phyloP scores from a whole-genome alignment of 2,329 filamentous ascomycete species.

The Madurella mycetomatis region DNA sequence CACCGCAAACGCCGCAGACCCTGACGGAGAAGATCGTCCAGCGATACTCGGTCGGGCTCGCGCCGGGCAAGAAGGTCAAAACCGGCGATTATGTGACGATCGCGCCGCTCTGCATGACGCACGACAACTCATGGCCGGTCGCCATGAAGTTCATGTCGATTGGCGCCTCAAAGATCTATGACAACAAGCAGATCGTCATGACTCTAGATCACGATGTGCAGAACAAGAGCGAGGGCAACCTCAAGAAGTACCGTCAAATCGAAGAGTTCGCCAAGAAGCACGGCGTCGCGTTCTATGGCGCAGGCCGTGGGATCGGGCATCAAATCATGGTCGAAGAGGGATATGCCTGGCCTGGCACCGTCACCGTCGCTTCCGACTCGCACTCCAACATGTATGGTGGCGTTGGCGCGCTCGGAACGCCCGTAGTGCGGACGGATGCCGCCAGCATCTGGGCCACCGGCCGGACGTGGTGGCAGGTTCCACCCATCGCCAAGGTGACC shows the following conservation, averaged over 20 bases:
- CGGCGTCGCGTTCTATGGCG: constrained; percentile 71
- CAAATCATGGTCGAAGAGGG: constrained; percentile 90
- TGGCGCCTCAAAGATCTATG: constrained; percentile 67
- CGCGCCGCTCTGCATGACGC: constrained; percentile 73
- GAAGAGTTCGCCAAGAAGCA: constrained; percentile 76
- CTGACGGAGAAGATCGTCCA: constrained; percentile 93
- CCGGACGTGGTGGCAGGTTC: constrained; percentile 82
- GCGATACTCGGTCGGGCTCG: constrained; percentile 68
- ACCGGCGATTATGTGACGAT: constrained; percentile 82
- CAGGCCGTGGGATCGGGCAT: constrained; percentile 79
- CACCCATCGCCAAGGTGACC: constrained; percentile 75
- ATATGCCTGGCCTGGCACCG: constrained; percentile 75
- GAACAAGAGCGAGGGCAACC: constrained; percentile 71
- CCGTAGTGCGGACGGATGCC: constrained; percentile 83
- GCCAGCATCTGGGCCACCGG: constrained; percentile 81
- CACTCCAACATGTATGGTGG: constrained; percentile 85
- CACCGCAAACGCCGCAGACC: constrained; percentile 57
- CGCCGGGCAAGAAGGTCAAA: constrained; percentile 68
- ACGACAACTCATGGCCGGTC: constrained; percentile 51
- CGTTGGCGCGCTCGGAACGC: constrained; percentile 69
- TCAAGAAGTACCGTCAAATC: constrained; percentile 79
- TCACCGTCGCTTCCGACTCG: constrained; percentile 72
- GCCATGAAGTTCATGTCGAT: constrained; percentile 77
- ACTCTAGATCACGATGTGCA: constrained; percentile 87
- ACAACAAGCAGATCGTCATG: constrained; percentile 72